Conservation (phyloP, 2,329 filamentous ascomycete genomes). For the Colletotrichum tropicale region DNA sequence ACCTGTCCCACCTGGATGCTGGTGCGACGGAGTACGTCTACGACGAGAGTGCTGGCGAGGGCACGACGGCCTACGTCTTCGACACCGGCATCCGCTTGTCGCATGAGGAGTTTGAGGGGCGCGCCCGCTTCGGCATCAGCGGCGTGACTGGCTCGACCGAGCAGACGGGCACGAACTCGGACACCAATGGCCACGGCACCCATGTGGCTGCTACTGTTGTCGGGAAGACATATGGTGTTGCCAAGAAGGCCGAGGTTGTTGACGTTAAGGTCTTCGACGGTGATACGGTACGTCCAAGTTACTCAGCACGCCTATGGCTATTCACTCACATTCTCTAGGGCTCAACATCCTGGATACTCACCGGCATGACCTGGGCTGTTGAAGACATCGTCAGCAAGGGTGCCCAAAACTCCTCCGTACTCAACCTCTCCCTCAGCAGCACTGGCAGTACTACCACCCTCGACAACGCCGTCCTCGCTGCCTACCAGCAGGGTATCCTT, state of each 20-base stretch:
- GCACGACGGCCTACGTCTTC: constrained; percentile 41
- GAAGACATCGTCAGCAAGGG: constrained; percentile 24
- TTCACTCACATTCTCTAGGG: background rate
- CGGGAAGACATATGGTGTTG: constrained; percentile 33
- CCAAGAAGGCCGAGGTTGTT: constrained; percentile 30
- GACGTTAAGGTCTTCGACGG: constrained; percentile 33
- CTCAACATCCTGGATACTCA: constrained; percentile 20
- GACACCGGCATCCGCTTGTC: constrained; percentile 46
- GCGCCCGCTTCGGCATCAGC: constrained; percentile 31
- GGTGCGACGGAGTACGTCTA: constrained; percentile 33
- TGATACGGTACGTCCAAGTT: constrained; percentile 27
- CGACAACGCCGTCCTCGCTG: constrained; percentile 49
- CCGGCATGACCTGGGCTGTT: constrained; percentile 30
- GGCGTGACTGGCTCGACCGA: constrained; percentile 26
- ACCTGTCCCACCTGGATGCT: constrained; percentile 43
- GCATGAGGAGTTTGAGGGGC: constrained; percentile 36
- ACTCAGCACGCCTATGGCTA: background rate
- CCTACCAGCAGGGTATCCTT: constrained; percentile 51
- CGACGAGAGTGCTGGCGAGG: constrained; percentile 24
- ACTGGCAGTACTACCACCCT: constrained; percentile 51
- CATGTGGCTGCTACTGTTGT: constrained; percentile 33
- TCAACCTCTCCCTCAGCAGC: constrained; percentile 45
- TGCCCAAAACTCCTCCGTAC: constrained; percentile 31
- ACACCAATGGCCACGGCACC: constrained; percentile 32
- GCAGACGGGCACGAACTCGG: constrained; percentile 7